Base-by-base conservation (phyloP, 2,329 filamentous ascomycete genomes). In the Stemphylium vesicarium region DNA sequence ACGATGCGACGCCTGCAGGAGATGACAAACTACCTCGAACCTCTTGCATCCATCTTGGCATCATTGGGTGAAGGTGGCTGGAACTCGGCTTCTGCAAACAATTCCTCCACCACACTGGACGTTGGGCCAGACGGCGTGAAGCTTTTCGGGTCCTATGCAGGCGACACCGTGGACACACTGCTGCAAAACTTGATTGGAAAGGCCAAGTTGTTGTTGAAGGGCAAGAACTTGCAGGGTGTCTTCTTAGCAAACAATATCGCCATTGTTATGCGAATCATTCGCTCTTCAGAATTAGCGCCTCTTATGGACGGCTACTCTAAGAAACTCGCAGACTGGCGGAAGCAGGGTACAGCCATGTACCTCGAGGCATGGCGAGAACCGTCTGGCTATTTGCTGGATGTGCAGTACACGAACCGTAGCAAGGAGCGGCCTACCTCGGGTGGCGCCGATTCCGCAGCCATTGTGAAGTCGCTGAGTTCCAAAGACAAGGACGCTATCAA, bases 401-500 rank as follows among this genome's bases (percentile, higher is more conserved):
- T 94, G 15, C 93, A 96, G 62, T 93, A 96, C 77, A 98, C 94
- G 0, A 95, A 88, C 71, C 88, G 91, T 33, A 63, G 48, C 31
- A 77, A 77, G 43, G 78, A 86, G 45, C 87, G 92, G 15, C 91
- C 92, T 12, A 53, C 78, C 65, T 86, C 86, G 22, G 85, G 85
- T n/a, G 73, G 75, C 9, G 63, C 88, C 41, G 93, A 97, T 75
- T 95, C 91, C 2, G 87, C 88, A 13, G 89, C 89, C 0, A 90
- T 97, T 53, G 82, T 98, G 56, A 96, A 96, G 76, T 85, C 85
- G 1, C 81, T 98, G 3, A 87, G 85, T 40, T 92, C 88, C 68
- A 97, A 96, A 75, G 95, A 99, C 72, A 96, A 94, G 76, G 95
- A 99, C 72, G 88, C 88, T 53, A 96, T 98, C 78, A 99, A 99